These are phyloP conservation scores for Mucor mucedo DNA, from an alignment of 371 early-diverging fungal species.

Conservation along the genomic window DNA sequence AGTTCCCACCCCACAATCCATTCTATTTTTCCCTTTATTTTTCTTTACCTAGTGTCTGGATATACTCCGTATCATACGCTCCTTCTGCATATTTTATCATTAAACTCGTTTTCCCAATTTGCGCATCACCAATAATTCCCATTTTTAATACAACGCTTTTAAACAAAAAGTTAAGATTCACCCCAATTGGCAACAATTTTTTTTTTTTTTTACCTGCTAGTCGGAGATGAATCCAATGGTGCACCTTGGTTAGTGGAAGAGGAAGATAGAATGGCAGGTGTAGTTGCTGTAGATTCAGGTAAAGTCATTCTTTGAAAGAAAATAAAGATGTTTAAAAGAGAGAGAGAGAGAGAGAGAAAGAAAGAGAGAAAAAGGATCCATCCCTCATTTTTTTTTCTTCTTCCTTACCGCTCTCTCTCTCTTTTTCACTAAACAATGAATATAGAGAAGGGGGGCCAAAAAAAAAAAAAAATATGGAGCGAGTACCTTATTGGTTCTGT, in stretches of 20 bases:
- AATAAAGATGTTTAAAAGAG: background rate
- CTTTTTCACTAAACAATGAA: background rate
- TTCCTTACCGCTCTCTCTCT: no score
- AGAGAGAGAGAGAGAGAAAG: slow-evolving; percentile 6
- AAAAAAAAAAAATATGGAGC: background rate
- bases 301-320: background rate
- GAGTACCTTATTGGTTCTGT: slow-evolving; percentile 31
- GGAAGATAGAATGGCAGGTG: slow-evolving; percentile 3
- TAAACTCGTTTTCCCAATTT: slow-evolving; percentile 98
- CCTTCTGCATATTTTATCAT: slow-evolving; percentile 99
- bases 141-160: slow-evolving; percentile 85
- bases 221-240: slow-evolving; percentile 6
- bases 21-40: background rate
- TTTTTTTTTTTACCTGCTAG: slow-evolving; percentile 5
- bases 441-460: background rate
- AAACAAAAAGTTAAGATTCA: background rate
- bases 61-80: slow-evolving; percentile 93
- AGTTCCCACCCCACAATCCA: background rate
- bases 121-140: slow-evolving; percentile 98
- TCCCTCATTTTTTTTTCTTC: background rate
- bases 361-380: background rate
- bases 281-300: slow-evolving; percentile 2
- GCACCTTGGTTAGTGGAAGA: background rate
- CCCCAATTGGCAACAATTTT: background rate
- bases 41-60: slow-evolving; percentile 91